Conservation (phyloP, 2,329 filamentous ascomycete species). For the Pyrenophora tritici-repentis region DNA sequence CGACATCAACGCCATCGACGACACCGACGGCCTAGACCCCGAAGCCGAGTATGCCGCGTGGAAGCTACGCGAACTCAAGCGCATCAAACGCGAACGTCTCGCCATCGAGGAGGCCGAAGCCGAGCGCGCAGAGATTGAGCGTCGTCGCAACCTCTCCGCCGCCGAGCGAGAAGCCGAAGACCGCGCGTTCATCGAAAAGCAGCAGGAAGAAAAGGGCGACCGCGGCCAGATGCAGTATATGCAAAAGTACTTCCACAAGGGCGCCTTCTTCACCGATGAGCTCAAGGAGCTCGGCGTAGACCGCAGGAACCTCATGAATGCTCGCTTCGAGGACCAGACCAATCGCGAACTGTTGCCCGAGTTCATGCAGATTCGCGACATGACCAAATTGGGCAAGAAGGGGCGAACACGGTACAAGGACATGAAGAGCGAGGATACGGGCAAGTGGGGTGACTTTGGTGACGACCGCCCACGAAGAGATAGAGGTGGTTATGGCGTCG, state of each 20-base stretch:
- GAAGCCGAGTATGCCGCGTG: conserved; percentile 89
- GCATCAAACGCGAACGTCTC: conserved; percentile 84
- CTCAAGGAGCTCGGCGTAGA: conserved; percentile 75
- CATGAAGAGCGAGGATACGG: conserved; percentile 87
- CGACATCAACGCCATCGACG: conserved; percentile 78
- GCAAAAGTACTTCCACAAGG: conserved; percentile 97
- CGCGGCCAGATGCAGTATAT: conserved; percentile 85
- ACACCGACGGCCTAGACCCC: conserved; percentile 83
- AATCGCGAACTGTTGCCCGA: conserved; percentile 85
- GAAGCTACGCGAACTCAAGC: conserved; percentile 88
- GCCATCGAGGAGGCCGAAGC: conserved; percentile 82
- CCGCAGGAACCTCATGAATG: conserved; percentile 83
- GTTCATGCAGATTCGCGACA: conserved; percentile 89
- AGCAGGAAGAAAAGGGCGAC: conserved; percentile 74
- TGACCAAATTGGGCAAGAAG: conserved; percentile 92
- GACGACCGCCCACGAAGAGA: conserved; percentile 52
- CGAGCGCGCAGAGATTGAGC: conserved; percentile 87
- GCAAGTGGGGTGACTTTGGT: conserved; percentile 74
- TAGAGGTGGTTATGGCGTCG: conserved; percentile 54
- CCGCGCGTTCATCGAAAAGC: conserved; percentile 72
- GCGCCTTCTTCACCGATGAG: conserved; percentile 91
- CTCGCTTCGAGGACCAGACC: conserved; percentile 79
- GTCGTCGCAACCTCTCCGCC: conserved; percentile 80
- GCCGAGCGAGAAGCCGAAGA: conserved; percentile 89
- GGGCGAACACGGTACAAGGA: conserved; percentile 90